Evolutionary conservation across 768 basidiomycete species (phyloP), one percentile per base, ranked within the genome.

Genomic region (Gloeopeniophorella convolvens): DNA sequence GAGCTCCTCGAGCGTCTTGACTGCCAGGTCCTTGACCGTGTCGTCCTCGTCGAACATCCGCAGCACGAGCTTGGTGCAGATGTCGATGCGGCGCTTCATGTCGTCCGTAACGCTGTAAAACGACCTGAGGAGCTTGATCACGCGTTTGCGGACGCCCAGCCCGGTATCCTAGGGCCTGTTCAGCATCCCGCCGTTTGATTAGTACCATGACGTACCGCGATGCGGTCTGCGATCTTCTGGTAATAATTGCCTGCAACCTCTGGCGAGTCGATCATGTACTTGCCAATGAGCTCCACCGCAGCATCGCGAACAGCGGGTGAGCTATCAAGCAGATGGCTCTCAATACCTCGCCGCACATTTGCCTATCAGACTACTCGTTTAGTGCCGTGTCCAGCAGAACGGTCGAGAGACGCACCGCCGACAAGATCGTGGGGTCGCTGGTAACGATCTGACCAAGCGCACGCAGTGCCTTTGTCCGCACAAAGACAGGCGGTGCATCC

Each of bases 251-350:
- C 78, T 0, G 89, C 90, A n/a, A 98, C 82, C 48, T 83, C 82
- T 0, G 91, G 89, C 0, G 85, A 83, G 54, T 91, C 85, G 30
- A 93, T 80, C 73, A 98, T 84, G 61, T 98, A 95, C 69, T 92
- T 95, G n/a, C 96, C 96, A 50, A 98, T 89, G 50, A 99, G 71
- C 62, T 98, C 96, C 12, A 99, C 89, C 5, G 95, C 93, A 4
- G 93, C 92, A 63, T 99, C 96, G 10, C 96, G 87, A 6, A 99
- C 96, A 15, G 89, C 87, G 1, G 96, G 85, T 1, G 96, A 98
- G 56, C 78, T 85, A 59, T 99, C 96, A 2, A 88, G 72, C 12
- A 99, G 76, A 62, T 96, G 90, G 30, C 80, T 82, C 66, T 97
- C 92, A 56, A 99, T 90, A 2, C 89, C 82, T 40, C 78, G 75